phyloP scores from a whole-genome alignment of 129 eudicot genomes.

The Rutidosis leptorrhynchoides region DNA sequence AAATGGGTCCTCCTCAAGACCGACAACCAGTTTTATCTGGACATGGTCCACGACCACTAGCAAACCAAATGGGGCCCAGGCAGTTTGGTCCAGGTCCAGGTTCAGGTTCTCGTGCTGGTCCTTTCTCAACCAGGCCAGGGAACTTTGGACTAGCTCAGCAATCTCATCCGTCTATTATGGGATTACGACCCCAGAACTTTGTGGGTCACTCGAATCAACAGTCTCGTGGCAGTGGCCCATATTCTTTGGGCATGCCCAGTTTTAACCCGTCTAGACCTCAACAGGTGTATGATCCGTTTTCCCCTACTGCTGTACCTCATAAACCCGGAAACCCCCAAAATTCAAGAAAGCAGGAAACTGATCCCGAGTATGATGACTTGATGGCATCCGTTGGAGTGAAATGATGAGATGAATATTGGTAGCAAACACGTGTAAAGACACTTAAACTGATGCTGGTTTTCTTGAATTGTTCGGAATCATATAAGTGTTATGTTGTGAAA shows the following conservation, averaged over 20 bases:
- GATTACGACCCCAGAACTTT: constrained; percentile 39
- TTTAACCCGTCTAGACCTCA: constrained; percentile 38
- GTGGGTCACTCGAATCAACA: constrained; percentile 44
- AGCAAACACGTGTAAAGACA: constrained; percentile 1
- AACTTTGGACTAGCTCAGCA: constrained; percentile 49
- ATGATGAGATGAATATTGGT: constrained; percentile 25
- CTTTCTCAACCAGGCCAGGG: constrained; percentile 51
- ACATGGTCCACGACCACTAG: constrained; percentile 38
- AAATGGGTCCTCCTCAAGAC: constrained; percentile 33
- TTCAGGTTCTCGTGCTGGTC: constrained; percentile 30
- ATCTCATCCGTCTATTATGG: constrained; percentile 34
- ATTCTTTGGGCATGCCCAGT: constrained; percentile 36
- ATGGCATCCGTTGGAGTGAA: constrained; percentile 96
- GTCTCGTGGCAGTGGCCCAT: constrained; percentile 34
- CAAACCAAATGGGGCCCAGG: constrained; percentile 53
- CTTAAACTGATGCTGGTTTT: background rate
- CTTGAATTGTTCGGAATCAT: constrained; percentile 11
- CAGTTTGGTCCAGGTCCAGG: constrained; percentile 36
- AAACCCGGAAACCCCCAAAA: constrained; percentile 41
- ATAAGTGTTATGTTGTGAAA: background rate
- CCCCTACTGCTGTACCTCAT: constrained; percentile 61
- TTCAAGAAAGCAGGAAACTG: constrained; percentile 56
- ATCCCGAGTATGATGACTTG: constrained; percentile 91
- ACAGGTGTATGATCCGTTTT: constrained; percentile 83
- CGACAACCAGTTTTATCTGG: constrained; percentile 37